phyloP scores from a whole-genome alignment of 164 flowering plant genomes.

The Vitis amurensis region DNA sequence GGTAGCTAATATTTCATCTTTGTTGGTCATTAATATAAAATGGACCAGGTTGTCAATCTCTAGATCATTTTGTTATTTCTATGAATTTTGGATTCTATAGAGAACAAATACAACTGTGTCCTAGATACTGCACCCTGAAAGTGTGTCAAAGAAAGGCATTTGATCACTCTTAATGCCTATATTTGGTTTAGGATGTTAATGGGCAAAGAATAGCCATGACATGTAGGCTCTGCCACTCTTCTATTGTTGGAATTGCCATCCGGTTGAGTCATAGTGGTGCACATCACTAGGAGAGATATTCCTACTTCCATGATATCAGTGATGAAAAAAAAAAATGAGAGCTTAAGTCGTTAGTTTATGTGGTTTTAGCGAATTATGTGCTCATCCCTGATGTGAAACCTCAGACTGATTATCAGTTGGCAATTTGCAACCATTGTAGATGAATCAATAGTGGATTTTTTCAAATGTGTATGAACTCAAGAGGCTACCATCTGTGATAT shows the following conservation, averaged over 20 bases:
- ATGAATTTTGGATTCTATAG: neutral
- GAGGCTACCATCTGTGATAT: no score
- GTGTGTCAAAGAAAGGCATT: neutral
- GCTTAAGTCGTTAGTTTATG: neutral
- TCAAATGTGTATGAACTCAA: neutral
- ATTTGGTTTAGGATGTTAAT: neutral
- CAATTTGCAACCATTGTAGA: neutral
- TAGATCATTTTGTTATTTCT: neutral
- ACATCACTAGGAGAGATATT: neutral
- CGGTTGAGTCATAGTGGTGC: neutral
- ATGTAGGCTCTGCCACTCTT: neutral
- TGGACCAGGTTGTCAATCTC: neutral
- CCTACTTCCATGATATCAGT: neutral
- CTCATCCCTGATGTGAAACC: neutral
- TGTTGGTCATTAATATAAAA: neutral
- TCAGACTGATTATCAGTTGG: neutral
- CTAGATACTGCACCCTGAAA: neutral
- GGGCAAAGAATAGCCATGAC: neutral
- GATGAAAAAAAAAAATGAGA: neutral
- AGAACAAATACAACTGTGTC: neutral
- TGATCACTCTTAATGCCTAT: neutral
- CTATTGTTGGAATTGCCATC: neutral
- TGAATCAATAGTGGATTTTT: neutral
- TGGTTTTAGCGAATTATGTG: neutral
- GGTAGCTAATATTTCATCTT: constrained; percentile 53